Conservation (phyloP, 148 eudicot species). For the Chenopodium suecicum region DNA sequence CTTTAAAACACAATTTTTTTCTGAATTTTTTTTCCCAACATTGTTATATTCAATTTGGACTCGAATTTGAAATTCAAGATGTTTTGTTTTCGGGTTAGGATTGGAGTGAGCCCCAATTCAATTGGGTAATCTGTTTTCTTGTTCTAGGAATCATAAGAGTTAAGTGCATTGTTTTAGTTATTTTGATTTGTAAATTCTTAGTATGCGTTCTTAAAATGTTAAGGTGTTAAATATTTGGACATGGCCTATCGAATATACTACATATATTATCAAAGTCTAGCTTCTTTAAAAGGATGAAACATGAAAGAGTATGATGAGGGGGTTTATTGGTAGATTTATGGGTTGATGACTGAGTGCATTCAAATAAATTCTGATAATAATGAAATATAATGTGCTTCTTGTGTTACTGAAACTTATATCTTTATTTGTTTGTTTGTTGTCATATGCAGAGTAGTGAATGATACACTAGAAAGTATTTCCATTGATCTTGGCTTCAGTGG, state of each 20-base stretch:
- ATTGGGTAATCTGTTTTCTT: neutral
- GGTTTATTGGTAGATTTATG: neutral
- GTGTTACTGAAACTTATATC: neutral
- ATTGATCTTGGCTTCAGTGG: slow-evolving; percentile 81
- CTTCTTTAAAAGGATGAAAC: neutral
- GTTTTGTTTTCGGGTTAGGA: neutral
- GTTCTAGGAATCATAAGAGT: neutral
- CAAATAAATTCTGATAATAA: neutral
- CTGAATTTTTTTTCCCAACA: too few relatives aligned
- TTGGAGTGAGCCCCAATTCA: neutral
- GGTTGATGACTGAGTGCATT: neutral
- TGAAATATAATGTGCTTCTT: neutral
- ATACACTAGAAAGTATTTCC: slow-evolving; percentile 80
- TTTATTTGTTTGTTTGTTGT: slow-evolving; percentile 26
- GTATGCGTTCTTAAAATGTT: neutral
- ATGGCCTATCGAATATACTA: neutral
- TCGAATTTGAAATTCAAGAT: too few relatives aligned
- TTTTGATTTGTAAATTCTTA: neutral
- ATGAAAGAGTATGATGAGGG: neutral
- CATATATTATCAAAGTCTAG: neutral
- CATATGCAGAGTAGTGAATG: slow-evolving; percentile 81
- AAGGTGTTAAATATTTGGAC: neutral
- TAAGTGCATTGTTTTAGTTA: neutral
- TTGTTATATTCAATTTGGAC: too few relatives aligned
- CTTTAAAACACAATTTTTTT: too few relatives aligned